Evolutionary conservation across 257 asterid species (phyloP).

Genomic region (Solanum paucissectum): DNA sequence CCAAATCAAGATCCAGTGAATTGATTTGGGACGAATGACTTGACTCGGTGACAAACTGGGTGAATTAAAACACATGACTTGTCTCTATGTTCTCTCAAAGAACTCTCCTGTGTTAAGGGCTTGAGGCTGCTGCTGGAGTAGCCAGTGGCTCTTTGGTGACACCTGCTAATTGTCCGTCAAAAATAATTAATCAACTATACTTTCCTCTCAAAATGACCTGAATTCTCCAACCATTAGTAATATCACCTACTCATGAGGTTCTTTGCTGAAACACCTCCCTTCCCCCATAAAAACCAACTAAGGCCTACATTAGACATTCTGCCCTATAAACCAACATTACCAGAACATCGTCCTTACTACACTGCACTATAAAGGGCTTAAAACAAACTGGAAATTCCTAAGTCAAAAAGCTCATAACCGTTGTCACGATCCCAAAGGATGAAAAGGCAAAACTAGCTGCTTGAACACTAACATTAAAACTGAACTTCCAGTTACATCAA

Average conservation of each 20-base stretch:
- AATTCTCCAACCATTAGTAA: not conserved
- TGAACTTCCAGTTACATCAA: not conserved
- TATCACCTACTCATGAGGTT: not conserved
- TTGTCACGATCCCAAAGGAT: not conserved
- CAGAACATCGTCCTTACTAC: not conserved
- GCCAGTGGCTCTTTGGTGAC: not conserved
- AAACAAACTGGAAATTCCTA: not conserved
- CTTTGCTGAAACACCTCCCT: not conserved
- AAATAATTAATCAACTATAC: not conserved
- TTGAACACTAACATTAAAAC: not conserved
- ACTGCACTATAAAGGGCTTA: not conserved
- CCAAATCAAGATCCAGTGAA: not conserved
- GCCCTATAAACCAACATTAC: not conserved
- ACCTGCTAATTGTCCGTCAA: not conserved
- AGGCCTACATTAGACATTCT: not conserved
- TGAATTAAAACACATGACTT: not conserved
- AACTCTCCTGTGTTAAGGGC: not conserved
- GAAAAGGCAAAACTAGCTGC: not conserved
- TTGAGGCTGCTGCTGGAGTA: not conserved
- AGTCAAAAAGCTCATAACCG: not conserved
- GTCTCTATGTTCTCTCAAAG: not conserved
- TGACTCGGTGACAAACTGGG: not conserved
- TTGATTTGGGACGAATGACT: not conserved
- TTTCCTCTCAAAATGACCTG: not conserved
- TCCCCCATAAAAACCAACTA: not conserved